These are phyloP conservation scores for Physcomitrium patens DNA, from an alignment of 225 moss, liverwort and hornwort genomes.

Conservation along the genomic window DNA sequence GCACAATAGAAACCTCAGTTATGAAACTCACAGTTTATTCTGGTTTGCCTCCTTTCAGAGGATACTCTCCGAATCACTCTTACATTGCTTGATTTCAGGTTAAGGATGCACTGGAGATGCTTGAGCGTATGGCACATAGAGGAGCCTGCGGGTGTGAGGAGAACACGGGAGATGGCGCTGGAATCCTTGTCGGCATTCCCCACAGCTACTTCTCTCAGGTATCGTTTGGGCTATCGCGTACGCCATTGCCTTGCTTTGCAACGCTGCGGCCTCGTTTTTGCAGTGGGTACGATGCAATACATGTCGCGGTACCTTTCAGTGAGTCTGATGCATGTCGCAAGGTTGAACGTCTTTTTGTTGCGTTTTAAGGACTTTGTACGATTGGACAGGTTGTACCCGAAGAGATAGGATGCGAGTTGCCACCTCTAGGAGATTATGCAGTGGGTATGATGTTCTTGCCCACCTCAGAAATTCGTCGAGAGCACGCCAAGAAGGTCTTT, in stretches of 20 bases:
- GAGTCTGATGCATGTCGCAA: no score
- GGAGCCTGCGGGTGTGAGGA: slow-evolving; percentile 75
- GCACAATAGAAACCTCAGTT: no score
- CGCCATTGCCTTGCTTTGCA: background rate
- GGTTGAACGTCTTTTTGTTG: no score
- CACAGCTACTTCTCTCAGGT: slow-evolving; percentile 59
- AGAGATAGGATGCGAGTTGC: slow-evolving; percentile 59
- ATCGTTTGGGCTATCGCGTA: no score
- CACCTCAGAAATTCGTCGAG: slow-evolving; percentile 47
- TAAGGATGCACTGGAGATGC: slow-evolving; percentile 74
- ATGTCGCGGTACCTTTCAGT: no score
- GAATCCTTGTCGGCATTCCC: slow-evolving; percentile 66
- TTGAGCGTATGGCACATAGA: slow-evolving; percentile 73
- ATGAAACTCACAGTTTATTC: background rate
- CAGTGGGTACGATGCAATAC: no score
- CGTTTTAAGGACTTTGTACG: no score
- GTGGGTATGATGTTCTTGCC: slow-evolving; percentile 77
- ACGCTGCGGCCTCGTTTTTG: background rate
- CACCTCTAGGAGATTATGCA: slow-evolving; percentile 52
- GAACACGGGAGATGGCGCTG: slow-evolving; percentile 76
- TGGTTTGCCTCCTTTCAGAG: background rate
- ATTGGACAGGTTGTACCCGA: slow-evolving; percentile 55
- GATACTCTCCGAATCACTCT: background rate
- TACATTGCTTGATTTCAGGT: slow-evolving; percentile 37
- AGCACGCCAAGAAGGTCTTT: slow-evolving; percentile 51